These are phyloP conservation scores for Rhizoctonia solani DNA, from an alignment of 1,284 basidiomycete species.

Conservation along the genomic window DNA sequence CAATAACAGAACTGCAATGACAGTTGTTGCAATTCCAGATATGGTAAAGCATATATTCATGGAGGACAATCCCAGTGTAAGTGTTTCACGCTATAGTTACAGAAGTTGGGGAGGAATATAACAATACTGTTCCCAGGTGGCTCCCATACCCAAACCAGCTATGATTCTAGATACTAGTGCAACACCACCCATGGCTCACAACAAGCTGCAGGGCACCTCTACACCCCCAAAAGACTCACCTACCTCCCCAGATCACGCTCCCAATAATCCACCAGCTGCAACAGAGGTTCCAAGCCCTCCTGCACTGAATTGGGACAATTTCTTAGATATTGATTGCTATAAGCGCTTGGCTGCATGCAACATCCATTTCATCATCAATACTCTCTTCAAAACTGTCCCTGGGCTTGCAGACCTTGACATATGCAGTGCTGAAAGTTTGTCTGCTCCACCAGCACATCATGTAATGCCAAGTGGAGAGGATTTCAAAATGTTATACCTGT, in stretches of 20 bases:
- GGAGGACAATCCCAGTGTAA: neutral
- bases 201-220: too few relatives aligned
- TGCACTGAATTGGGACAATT: neutral
- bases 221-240: too few relatives aligned
- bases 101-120: neutral
- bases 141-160: neutral
- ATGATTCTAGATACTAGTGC: neutral
- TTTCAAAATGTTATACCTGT: too few relatives aligned
- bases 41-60: neutral
- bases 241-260: too few relatives aligned
- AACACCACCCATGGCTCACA: too few relatives aligned
- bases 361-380: neutral
- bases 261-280: too few relatives aligned
- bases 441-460: too few relatives aligned
- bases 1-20: constrained; percentile 8
- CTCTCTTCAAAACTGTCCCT: constrained; percentile 2
- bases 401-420: neutral
- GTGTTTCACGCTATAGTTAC: neutral
- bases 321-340: neutral
- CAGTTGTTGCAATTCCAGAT: neutral
- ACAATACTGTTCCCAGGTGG: neutral
- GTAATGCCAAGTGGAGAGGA: too few relatives aligned
- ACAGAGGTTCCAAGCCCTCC: too few relatives aligned
- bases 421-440: neutral
- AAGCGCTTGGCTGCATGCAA: neutral